Evolutionary conservation across 2,329 filamentous ascomycete species (phyloP).

Genomic region (Phoma herbarum): DNA sequence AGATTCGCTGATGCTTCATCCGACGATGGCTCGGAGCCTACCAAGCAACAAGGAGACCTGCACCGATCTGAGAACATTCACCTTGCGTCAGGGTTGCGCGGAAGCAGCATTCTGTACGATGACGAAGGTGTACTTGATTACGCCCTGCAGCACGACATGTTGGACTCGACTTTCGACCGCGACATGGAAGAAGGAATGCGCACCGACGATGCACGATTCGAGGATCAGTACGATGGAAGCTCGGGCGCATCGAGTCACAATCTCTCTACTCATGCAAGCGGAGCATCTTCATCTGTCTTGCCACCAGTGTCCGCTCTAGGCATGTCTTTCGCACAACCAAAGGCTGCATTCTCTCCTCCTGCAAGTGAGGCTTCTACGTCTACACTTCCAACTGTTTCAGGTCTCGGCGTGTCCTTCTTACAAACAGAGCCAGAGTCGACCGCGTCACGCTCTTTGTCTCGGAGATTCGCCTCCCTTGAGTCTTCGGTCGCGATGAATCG

Average conservation of each 20-base stretch:
- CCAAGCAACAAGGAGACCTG: slow-evolving; percentile 17
- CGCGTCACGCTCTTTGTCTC: slow-evolving; percentile 23
- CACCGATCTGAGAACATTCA: slow-evolving; percentile 22
- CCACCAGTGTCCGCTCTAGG: slow-evolving; percentile 41
- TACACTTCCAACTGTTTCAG: slow-evolving; percentile 36
- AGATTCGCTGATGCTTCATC: slow-evolving; percentile 54
- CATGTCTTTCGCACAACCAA: slow-evolving; percentile 26
- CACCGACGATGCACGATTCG: slow-evolving; percentile 10
- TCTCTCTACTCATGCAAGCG: slow-evolving; percentile 26
- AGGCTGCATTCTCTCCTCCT: slow-evolving; percentile 19
- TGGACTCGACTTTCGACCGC: slow-evolving; percentile 38
- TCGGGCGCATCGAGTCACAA: slow-evolving; percentile 25
- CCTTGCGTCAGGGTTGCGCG: slow-evolving; percentile 30
- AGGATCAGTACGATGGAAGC: slow-evolving; percentile 20
- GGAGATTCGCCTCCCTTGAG: slow-evolving; percentile 11
- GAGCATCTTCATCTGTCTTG: slow-evolving; percentile 29
- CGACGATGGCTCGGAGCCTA: slow-evolving; percentile 42
- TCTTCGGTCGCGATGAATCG: slow-evolving; percentile 29
- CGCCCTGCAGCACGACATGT: slow-evolving; percentile 44
- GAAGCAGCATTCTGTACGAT: slow-evolving; percentile 45
- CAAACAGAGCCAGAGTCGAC: slow-evolving; percentile 16
- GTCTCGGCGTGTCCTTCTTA: slow-evolving; percentile 31
- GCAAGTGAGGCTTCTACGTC: slow-evolving; percentile 31
- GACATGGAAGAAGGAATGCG: slow-evolving; percentile 14
- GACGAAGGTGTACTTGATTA: slow-evolving; percentile 48